Conservation (phyloP, 805 yeast genomes). For the Ogataea populi-albae region DNA sequence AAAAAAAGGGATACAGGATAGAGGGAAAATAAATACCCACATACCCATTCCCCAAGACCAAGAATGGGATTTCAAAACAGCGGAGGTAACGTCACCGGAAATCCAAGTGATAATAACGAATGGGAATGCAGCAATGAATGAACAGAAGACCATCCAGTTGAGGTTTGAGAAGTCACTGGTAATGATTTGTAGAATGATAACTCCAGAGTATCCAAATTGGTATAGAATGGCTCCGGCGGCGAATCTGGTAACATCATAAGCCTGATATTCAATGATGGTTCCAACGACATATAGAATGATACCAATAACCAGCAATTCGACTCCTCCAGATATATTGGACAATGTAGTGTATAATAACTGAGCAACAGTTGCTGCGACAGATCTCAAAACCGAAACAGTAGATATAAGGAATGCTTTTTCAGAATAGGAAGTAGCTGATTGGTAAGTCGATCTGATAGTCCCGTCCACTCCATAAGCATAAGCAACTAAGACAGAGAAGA, state of each 20-base stretch:
- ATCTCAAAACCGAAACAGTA: slow-evolving; percentile 54
- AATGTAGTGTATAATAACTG: slow-evolving; percentile 62
- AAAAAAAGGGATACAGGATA: slow-evolving; percentile 57
- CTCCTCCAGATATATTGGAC: slow-evolving; percentile 63
- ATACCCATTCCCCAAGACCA: slow-evolving; percentile 79
- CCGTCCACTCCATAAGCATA: slow-evolving; percentile 61
- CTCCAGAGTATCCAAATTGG: slow-evolving; percentile 60
- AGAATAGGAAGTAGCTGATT: slow-evolving; percentile 52
- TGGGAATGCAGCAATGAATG: slow-evolving; percentile 68
- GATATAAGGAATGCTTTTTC: slow-evolving; percentile 50
- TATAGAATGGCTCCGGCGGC: slow-evolving; percentile 66
- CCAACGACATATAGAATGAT: slow-evolving; percentile 59
- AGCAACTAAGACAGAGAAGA: slow-evolving; percentile 51
- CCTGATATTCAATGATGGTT: slow-evolving; percentile 60
- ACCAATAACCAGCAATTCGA: slow-evolving; percentile 47
- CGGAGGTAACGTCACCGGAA: slow-evolving; percentile 53
- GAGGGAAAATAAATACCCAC: slow-evolving; percentile 77
- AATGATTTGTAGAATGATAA: slow-evolving; percentile 53
- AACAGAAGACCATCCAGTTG: slow-evolving; percentile 66
- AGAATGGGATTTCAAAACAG: slow-evolving; percentile 32
- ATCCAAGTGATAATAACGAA: slow-evolving; percentile 81
- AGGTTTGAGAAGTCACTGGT: slow-evolving; percentile 65
- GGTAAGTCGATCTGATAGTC: slow-evolving; percentile 45
- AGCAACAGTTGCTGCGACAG: slow-evolving; percentile 66
- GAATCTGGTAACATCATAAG: slow-evolving; percentile 52